Evolutionary conservation across 192 early-diverging fungal genomes (phyloP).

Genomic region (Jimgerdemannia flammicorona): DNA sequence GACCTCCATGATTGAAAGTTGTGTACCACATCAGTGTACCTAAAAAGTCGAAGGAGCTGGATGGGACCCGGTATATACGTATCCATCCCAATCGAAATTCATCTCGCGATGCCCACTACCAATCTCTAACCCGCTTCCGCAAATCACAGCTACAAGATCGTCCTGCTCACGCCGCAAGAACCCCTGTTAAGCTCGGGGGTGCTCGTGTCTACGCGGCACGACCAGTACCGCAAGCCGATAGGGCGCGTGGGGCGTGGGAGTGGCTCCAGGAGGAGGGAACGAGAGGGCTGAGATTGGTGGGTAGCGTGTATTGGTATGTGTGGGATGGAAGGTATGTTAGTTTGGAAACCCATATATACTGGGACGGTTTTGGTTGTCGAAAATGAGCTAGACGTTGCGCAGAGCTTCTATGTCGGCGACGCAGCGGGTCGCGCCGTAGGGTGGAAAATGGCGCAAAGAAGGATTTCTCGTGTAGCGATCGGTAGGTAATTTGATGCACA

Average conservation of each 20-base stretch:
- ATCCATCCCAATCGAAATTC: too few relatives aligned
- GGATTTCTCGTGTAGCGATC: conserved; percentile 84
- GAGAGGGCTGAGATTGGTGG: conserved; percentile 38
- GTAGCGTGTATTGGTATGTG: too few relatives aligned
- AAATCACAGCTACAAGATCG: conserved; percentile 58
- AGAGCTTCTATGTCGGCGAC: conserved; percentile 89
- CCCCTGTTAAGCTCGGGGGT: conserved; percentile 44
- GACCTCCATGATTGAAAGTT: conserved; percentile 80
- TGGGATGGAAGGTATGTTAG: too few relatives aligned
- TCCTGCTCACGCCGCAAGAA: conserved; percentile 62
- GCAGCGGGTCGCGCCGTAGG: conserved; percentile 74
- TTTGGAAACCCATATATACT: too few relatives aligned
- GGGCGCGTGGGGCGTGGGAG: conserved; percentile 71
- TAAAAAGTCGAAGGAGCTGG: conserved; percentile 49
- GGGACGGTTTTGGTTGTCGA: too few relatives aligned
- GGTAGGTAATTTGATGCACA: conserved; percentile 27
- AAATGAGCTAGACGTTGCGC: conserved; percentile 48
- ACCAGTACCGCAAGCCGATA: conserved; percentile 70
- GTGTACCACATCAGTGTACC: conserved; percentile 53
- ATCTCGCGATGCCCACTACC: conserved; percentile 16
- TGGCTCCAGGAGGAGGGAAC: conserved; percentile 36
- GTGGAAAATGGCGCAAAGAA: conserved; percentile 58
- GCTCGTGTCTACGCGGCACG: conserved; percentile 66
- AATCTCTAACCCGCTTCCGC: too few relatives aligned
- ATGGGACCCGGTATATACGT: conserved; percentile 55